phyloP scores from a whole-genome alignment of 2,329 filamentous ascomycete genomes.

The Cercospora nicotianae region DNA sequence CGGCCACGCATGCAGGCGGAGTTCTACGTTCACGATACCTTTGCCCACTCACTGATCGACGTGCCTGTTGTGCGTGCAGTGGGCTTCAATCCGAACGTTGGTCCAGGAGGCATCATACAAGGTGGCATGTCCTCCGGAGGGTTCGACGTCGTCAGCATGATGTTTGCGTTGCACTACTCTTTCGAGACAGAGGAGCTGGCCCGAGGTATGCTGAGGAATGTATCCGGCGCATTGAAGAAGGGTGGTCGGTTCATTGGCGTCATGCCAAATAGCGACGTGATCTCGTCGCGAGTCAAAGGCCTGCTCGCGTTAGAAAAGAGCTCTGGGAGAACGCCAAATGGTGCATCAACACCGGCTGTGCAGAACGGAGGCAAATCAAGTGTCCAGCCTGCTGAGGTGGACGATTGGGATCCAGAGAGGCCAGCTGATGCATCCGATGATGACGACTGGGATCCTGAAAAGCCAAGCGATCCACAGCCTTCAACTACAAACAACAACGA shows the following conservation, averaged over 20 bases:
- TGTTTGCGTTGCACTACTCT: constrained; percentile 99
- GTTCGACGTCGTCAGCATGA: constrained; percentile 96
- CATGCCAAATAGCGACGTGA: constrained; percentile 94
- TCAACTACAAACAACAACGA: constrained; percentile 30
- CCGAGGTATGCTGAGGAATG: constrained; percentile 88
- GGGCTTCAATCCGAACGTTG: constrained; percentile 75
- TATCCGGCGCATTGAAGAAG: constrained; percentile 85
- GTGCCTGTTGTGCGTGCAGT: constrained; percentile 80
- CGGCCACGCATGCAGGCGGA: constrained; percentile 66
- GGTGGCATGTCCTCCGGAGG: constrained; percentile 69
- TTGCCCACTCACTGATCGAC: constrained; percentile 77
- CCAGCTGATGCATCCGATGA: constrained; percentile 46
- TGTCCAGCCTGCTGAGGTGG: constrained; percentile 30
- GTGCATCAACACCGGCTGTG: constrained; percentile 27
- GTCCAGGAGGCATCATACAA: constrained; percentile 60
- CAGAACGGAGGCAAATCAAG: constrained; percentile 38
- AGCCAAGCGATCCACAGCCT: constrained; percentile 46
- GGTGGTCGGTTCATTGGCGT: constrained; percentile 92
- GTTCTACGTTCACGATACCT: constrained; percentile 91
- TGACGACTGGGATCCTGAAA: constrained; percentile 42
- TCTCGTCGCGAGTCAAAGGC: constrained; percentile 73
- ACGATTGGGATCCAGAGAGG: constrained; percentile 44
- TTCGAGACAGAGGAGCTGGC: constrained; percentile 92
- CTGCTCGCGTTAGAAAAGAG: constrained; percentile 62
- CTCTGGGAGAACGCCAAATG: constrained; percentile 41